These are phyloP conservation scores for Leishmania martiniquensis DNA, from an alignment of 208 protist species.

Conservation along the genomic window DNA sequence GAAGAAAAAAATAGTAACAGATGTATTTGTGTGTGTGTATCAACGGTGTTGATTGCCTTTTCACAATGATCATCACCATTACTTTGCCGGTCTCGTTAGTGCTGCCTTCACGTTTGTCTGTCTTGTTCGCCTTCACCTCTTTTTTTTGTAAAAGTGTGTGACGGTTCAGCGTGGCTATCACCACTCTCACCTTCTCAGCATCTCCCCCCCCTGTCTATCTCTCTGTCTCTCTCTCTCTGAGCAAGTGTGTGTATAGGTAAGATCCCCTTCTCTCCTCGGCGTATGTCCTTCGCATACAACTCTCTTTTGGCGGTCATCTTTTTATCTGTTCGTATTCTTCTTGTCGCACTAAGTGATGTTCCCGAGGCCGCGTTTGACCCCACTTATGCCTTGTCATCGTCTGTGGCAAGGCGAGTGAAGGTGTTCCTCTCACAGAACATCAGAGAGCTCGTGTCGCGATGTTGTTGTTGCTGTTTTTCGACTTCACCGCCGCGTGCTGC, in stretches of 20 bases:
- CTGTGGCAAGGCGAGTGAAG: background rate
- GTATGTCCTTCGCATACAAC: background rate
- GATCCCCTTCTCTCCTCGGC: background rate
- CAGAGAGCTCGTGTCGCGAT: background rate
- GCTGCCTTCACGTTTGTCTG: background rate
- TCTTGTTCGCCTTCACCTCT: background rate
- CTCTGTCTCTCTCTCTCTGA: background rate
- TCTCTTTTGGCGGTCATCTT: conserved; percentile 9
- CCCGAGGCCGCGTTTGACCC: background rate
- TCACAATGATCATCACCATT: no score
- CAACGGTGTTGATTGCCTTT: background rate
- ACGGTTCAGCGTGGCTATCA: background rate
- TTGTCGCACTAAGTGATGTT: background rate
- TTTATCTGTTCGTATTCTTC: conserved; percentile 5
- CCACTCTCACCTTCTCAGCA: background rate
- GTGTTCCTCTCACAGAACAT: background rate
- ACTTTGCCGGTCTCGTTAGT: background rate
- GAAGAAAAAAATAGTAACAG: background rate
- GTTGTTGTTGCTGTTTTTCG: background rate
- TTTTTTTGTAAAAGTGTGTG: background rate
- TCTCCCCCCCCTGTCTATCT: background rate
- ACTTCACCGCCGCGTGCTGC: background rate
- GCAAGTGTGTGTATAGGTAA: background rate
- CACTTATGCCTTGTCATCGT: background rate
- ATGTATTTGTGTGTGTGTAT: background rate